These are phyloP conservation scores for Backusella tarrabulga DNA, from an alignment of 192 early-diverging fungal species.

Conservation along the genomic window DNA sequence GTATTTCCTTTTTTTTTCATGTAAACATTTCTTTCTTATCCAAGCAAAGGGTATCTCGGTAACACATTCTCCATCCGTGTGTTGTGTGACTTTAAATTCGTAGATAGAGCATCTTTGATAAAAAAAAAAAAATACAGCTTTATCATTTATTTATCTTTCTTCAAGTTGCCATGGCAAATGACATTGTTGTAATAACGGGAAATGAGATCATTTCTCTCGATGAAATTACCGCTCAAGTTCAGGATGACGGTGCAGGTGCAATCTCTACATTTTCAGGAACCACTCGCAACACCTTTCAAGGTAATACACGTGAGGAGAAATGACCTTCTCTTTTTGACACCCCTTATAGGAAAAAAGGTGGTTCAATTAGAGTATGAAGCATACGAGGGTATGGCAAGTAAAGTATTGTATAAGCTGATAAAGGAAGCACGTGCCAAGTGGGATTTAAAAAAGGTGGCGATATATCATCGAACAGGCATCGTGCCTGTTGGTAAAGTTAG, in stretches of 20 bases:
- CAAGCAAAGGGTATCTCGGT: background rate
- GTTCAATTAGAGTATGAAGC: conserved; percentile 80
- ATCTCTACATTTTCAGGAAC: conserved; percentile 89
- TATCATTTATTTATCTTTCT: background rate
- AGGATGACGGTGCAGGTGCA: conserved; percentile 75
- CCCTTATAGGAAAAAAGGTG: conserved; percentile 61
- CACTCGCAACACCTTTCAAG: conserved; percentile 80
- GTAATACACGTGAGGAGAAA: conserved; percentile 31
- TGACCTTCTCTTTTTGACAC: background rate
- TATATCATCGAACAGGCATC: conserved; percentile 79
- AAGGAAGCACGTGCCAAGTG: conserved; percentile 62
- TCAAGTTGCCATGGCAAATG: background rate
- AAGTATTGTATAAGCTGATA: conserved; percentile 63
- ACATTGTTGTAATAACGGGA: background rate
- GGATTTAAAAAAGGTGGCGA: conserved; percentile 62
- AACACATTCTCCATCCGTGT: background rate
- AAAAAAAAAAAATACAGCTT: background rate
- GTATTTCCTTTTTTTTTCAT: background rate
- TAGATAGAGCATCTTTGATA: background rate
- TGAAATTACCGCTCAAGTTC: conserved; percentile 59
- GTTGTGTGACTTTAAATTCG: background rate
- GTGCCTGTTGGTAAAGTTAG: conserved; percentile 80
- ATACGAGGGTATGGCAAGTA: conserved; percentile 85
- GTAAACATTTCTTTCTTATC: background rate
- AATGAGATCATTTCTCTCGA: conserved; percentile 57